Percentiles rank a stretch among this genome's conserved stretches.
Conservation (phyloP, 164 flowering plant species). For the Santalum album region DNA sequence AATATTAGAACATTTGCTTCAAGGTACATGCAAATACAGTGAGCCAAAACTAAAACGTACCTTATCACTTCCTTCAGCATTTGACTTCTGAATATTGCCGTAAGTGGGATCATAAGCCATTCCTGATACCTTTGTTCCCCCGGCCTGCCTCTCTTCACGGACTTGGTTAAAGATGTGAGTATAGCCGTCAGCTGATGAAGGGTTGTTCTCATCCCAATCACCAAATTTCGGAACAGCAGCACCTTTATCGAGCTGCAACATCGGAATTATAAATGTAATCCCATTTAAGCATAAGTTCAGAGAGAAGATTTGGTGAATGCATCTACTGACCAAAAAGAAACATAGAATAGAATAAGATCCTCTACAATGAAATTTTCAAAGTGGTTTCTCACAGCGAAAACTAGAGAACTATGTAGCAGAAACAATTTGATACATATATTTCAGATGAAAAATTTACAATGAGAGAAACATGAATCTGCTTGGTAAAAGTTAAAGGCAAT, state of each 20-base stretch:
- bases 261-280: neutral
- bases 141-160: slow-evolving; percentile 58
- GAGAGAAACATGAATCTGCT: too few relatives aligned
- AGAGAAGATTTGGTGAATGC: neutral
- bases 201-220: slow-evolving; percentile 75
- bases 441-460: too few relatives aligned
- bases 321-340: neutral
- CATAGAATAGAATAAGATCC: too few relatives aligned
- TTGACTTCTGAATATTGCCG: slow-evolving; percentile 4
- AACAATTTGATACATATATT: too few relatives aligned
- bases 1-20: neutral
- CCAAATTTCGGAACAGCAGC: slow-evolving; percentile 85
- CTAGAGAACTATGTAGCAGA: too few relatives aligned
- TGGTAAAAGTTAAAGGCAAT: too few relatives aligned
- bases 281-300: too few relatives aligned
- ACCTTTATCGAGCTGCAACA: slow-evolving; percentile 52
- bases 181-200: slow-evolving; percentile 69
- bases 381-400: too few relatives aligned
- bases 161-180: slow-evolving; percentile 71
- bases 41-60: slow-evolving; percentile 9
- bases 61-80: slow-evolving; percentile 10
- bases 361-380: too few relatives aligned
- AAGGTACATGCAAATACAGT: neutral
- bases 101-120: slow-evolving; percentile 15
- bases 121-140: slow-evolving; percentile 19